Evolutionary conservation across 2,329 filamentous ascomycete genomes (phyloP), one percentile per base, ranked within the genome.

Genomic region (Penicillium sp.): DNA sequence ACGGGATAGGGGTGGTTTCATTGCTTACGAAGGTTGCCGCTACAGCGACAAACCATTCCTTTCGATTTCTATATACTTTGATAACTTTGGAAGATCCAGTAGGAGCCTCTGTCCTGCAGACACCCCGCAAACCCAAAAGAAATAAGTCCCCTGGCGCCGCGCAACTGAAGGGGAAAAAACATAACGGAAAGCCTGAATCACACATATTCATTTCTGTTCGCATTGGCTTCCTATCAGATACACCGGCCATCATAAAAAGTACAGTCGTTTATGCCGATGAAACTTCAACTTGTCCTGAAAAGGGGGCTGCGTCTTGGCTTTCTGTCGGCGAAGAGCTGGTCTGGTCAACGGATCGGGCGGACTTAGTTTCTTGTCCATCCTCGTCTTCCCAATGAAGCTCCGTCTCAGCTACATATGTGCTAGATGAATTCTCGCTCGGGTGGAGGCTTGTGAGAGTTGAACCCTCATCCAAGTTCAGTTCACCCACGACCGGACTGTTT

Each of bases 401-500:
- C 5, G 52, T 27, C n/a, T 35, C 48, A 44, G 33, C 27, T 8
- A 29, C 37, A 29, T 56, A 48, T 9, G 43, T 22, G 35, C 55
- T 60, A 14, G 49, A 52, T 4, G 54, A 53, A 11, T 26, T 43
- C n/a, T 65, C 59, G 24, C 50, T 54, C 8, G 60, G 33, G 19
- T 48, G 13, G 10, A 53, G 27, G 43, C 44, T 56, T 16, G 54
- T 39, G 4, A 50, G 44, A 11, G 35, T 54, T 2, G 50, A 27
- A 26, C 13, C 46, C n/a, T 60, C 60, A 10, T 64, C 58, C n/a
- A 54, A 49, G n/a, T 59, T 54, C 24, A 49, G 24, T 9, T 68
- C 62, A 3, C 70, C 70, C 29, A 65, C 55, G 4, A 63, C 68
- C 13, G 73, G 73, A 47, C 73, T 75, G 50, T 71, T 71, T 7